Conservation (phyloP, 2,329 filamentous ascomycete species). For the Claviceps cyperi region DNA sequence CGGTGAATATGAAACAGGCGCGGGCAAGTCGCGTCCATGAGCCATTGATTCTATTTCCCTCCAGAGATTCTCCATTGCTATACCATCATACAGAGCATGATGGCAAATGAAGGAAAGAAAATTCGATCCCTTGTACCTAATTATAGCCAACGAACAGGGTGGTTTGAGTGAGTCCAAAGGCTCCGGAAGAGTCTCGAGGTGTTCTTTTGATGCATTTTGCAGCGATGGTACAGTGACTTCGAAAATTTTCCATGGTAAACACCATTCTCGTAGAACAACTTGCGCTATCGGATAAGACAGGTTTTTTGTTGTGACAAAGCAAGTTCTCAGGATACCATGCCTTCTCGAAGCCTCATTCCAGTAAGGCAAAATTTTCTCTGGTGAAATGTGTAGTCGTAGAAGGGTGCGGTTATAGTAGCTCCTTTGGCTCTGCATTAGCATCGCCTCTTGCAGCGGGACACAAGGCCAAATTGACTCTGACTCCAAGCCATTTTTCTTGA, state of each 20-base stretch:
- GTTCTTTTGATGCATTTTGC: constrained; percentile 22
- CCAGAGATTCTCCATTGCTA: constrained; percentile 56
- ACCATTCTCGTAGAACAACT: constrained; percentile 42
- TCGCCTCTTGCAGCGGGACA: constrained; percentile 76
- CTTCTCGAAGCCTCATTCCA: constrained; percentile 51
- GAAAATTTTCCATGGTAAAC: constrained; percentile 25
- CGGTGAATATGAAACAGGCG: constrained; percentile 39
- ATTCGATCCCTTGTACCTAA: constrained; percentile 16
- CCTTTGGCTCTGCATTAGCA: constrained; percentile 45
- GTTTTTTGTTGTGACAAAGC: constrained; percentile 53
- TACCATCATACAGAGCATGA: constrained; percentile 78
- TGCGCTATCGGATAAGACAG: constrained; percentile 53
- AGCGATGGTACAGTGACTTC: constrained; percentile 18
- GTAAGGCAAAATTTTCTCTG: constrained; percentile 34
- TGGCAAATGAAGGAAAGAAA: constrained; percentile 45
- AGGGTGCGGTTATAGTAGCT: constrained; percentile 63
- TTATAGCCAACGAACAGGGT: constrained; percentile 30
- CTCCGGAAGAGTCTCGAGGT: constrained; percentile 23
- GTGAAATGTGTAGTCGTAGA: constrained; percentile 41
- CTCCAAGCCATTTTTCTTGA: constrained; percentile 11
- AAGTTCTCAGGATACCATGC: constrained; percentile 66
- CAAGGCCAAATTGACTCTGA: constrained; percentile 57
- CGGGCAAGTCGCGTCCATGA: constrained; percentile 27
- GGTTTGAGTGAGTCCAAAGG: constrained; percentile 30
- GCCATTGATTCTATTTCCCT: constrained; percentile 53